phyloP scores from a whole-genome alignment of 2,329 filamentous ascomycete genomes.

The Trichophyton schoenleinii region DNA sequence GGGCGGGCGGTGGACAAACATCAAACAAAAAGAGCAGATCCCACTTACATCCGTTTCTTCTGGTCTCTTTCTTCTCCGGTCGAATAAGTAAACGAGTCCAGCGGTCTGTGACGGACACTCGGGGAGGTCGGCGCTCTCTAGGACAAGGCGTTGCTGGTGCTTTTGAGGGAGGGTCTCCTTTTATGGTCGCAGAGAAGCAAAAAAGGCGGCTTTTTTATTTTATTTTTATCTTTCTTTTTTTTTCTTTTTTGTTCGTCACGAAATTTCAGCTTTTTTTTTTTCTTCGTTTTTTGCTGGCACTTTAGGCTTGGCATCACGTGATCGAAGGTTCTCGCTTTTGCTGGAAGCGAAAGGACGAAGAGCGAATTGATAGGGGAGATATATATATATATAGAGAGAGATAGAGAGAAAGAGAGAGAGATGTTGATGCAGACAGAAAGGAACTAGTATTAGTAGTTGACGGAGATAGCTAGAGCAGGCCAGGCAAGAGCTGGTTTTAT shows the following conservation, averaged over 20 bases:
- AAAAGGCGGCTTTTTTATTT: too few relatives aligned
- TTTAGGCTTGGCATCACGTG: conserved; percentile 15
- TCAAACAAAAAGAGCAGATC: background rate
- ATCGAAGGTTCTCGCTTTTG: conserved; percentile 32
- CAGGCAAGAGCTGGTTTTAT: too few relatives aligned
- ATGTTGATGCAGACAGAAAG: background rate
- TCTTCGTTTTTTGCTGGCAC: conserved; percentile 6
- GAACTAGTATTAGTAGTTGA: too few relatives aligned
- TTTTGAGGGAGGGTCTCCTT: too few relatives aligned
- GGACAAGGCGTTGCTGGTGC: background rate
- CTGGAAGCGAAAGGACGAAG: conserved; percentile 10
- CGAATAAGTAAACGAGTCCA: background rate
- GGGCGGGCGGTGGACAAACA: background rate
- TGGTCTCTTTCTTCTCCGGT: background rate
- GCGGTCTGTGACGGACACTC: background rate
- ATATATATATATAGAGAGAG: background rate
- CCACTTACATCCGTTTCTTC: background rate
- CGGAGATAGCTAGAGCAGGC: too few relatives aligned
- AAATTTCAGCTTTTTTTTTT: conserved; percentile 6
- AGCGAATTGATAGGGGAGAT: background rate
- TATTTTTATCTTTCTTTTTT: conserved; percentile 10
- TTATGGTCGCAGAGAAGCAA: too few relatives aligned
- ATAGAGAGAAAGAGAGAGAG: background rate
- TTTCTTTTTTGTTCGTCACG: conserved; percentile 7
- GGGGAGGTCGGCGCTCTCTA: background rate